Evolutionary conservation across 805 yeast genomes (phyloP).

Genomic region (Metschnikowia gelsemii): DNA sequence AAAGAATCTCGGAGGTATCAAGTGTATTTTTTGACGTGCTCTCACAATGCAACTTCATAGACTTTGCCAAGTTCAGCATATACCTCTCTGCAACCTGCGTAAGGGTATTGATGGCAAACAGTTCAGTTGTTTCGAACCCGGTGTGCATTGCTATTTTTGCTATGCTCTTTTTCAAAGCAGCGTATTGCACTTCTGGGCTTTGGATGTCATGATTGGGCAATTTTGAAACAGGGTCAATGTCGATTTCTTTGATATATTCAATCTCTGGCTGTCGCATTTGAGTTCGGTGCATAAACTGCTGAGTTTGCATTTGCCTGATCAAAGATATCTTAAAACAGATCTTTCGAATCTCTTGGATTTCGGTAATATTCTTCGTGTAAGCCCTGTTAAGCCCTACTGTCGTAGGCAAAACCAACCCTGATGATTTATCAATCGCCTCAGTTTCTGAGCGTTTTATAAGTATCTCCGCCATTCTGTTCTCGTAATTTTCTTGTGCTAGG

Average conservation of each 20-base stretch:
- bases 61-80: conserved; percentile 67
- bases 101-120: conserved; percentile 71
- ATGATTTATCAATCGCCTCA: conserved; percentile 25
- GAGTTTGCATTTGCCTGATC: conserved; percentile 87
- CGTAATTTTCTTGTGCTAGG: conserved; percentile 39
- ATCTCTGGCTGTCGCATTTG: conserved; percentile 71
- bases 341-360: conserved; percentile 85
- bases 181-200: conserved; percentile 59
- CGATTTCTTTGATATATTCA: conserved; percentile 60
- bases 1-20: conserved; percentile 45
- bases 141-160: conserved; percentile 84
- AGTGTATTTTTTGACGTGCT: conserved; percentile 50
- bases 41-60: conserved; percentile 71
- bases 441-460: conserved; percentile 29
- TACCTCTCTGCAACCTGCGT: conserved; percentile 84
- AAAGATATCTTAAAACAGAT: conserved; percentile 85
- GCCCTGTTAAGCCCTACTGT: conserved; percentile 60
- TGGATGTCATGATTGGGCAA: conserved; percentile 64
- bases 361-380: conserved; percentile 62
- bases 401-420: conserved; percentile 35
- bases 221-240: conserved; percentile 81
- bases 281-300: conserved; percentile 69
- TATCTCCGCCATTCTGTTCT: conserved; percentile 36
- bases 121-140: conserved; percentile 85
- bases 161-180: conserved; percentile 65